Percentiles rank a stretch among this genome's conserved stretches.
These are phyloP conservation scores for Chaetoscypha palmicola DNA, from an alignment of 2,329 filamentous ascomycete species.

Conservation along the genomic window DNA sequence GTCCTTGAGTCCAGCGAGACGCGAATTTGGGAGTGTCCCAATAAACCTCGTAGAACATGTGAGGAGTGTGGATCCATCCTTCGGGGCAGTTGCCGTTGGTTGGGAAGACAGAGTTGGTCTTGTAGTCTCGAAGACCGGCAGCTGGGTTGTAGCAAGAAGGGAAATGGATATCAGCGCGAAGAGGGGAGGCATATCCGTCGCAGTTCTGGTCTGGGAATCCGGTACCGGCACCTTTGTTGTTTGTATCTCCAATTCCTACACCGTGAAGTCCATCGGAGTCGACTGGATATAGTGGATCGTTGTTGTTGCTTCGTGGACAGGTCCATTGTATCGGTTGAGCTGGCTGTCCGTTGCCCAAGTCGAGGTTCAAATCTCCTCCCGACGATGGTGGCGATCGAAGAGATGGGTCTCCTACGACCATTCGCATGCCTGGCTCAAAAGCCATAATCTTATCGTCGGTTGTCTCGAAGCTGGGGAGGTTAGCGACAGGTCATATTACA, in stretches of 20 bases:
- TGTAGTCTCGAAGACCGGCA: slow-evolving; percentile 44
- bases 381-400: slow-evolving; percentile 54
- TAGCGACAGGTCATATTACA: slow-evolving; percentile 15
- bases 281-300: slow-evolving; percentile 45
- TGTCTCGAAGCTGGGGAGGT: slow-evolving; percentile 45
- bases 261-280: slow-evolving; percentile 48
- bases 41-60: slow-evolving; percentile 81
- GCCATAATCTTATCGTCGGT: slow-evolving; percentile 60
- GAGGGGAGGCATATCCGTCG: slow-evolving; percentile 52
- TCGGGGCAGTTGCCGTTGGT: slow-evolving; percentile 66
- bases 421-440: slow-evolving; percentile 71
- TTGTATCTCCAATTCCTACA: slow-evolving; percentile 46
- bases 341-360: slow-evolving; percentile 44
- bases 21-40: slow-evolving; percentile 66
- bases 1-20: slow-evolving; percentile 53
- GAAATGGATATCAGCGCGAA: slow-evolving; percentile 80
- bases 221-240: slow-evolving; percentile 48
- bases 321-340: slow-evolving; percentile 50
- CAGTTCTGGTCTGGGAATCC: slow-evolving; percentile 68
- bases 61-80: slow-evolving; percentile 61
- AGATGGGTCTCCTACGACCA: slow-evolving; percentile 68
- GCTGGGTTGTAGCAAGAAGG: slow-evolving; percentile 83
- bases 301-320: slow-evolving; percentile 47
- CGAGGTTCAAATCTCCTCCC: slow-evolving; percentile 43
- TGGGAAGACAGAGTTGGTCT: slow-evolving; percentile 69